Evolutionary conservation across 495 filamentous ascomycete species (phyloP), one percentile per base, ranked within the genome.

Genomic region (Podospora fimiseda): DNA sequence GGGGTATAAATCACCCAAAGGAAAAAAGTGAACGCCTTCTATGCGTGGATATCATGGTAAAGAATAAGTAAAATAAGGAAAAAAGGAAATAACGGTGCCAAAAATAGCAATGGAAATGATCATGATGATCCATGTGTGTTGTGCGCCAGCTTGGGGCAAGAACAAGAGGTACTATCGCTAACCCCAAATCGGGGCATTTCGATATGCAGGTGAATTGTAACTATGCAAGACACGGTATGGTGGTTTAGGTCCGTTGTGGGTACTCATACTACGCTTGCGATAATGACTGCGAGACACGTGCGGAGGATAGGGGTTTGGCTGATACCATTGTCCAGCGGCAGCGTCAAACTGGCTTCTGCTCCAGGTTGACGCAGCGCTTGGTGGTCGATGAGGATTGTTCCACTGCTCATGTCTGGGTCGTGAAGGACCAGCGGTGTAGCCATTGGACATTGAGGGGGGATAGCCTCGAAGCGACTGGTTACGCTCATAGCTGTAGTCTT

Each of bases 151-250:
- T 33, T 11, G 27, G 27, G 27, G 27, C 6, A 33, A 5, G 27
- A 5, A 33, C 27, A 33, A 33, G n/a, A n/a, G n/a, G 27, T 33
- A 33, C 11, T 33, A 19, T 19, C 19, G n/a, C 68, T 44, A 76
- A 27, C 70, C 62, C 72, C 74, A 74, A 20, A 76, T 75, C 1
- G 74, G 74, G 4, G 59, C 68, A 42, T 67, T 59, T 15, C 70
- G 67, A 51, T 76, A 76, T 11, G 72, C 72, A 6, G 74, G 72
- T 3, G 74, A 74, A 50, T 76, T 73, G 51, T 76, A 76, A 52
- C 72, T 75, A 51, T 76, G 72, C 13, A 76, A 61, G 24, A 74
- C 59, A 7, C 74, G 71, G 43, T 70, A 75, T 9, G 67, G 74
- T 14, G 56, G 51, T 15, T 63, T 58, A 15, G 41, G 19, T 27